phyloP scores from a whole-genome alignment of 2,329 filamentous ascomycete genomes.

The Cercospora zeae-maydis region DNA sequence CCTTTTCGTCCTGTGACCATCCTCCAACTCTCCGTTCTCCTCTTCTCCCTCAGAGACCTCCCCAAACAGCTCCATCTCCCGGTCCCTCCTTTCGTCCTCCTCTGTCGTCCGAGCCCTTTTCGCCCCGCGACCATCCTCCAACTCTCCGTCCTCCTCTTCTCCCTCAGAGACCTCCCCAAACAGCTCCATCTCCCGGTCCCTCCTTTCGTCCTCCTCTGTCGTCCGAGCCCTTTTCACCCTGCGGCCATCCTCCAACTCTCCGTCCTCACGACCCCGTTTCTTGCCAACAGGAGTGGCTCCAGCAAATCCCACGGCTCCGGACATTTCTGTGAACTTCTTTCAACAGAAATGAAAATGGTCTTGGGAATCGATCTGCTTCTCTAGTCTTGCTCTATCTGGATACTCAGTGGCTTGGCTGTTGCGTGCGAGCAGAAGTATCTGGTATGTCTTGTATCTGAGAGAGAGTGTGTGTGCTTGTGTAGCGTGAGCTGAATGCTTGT shows the following conservation, averaged over 20 bases:
- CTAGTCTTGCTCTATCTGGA: neutral
- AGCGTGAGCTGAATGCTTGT: neutral
- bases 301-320: neutral
- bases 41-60: neutral
- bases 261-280: neutral
- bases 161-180: neutral
- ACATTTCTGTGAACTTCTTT: constrained; percentile 4
- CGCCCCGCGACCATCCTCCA: neutral
- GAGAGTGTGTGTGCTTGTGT: neutral
- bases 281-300: neutral
- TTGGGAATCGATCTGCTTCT: constrained; percentile 1
- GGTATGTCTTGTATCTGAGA: neutral
- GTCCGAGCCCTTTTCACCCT: neutral
- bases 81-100: neutral
- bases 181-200: neutral
- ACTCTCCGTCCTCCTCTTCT: neutral
- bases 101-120: no score
- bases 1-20: no score
- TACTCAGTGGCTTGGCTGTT: neutral
- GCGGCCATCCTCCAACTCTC: neutral
- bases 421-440: neutral
- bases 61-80: neutral
- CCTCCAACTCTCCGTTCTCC: neutral
- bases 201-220: neutral
- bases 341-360: neutral